phyloP scores from a whole-genome alignment of 805 yeast species.

The Maudiozyma turicensis region DNA sequence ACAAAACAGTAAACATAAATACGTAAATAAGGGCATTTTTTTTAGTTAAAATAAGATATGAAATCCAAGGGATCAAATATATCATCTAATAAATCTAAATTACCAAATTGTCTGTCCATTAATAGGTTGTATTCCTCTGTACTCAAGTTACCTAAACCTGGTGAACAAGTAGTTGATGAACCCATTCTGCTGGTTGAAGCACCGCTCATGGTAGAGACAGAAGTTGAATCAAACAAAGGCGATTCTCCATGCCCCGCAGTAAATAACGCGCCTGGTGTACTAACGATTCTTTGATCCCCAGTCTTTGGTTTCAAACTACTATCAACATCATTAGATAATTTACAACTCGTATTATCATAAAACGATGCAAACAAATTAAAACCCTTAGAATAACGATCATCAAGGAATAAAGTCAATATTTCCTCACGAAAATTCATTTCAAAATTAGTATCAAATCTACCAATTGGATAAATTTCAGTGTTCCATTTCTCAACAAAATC shows the following conservation, averaged over 20 bases:
- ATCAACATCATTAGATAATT: slow-evolving; percentile 8
- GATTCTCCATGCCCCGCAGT: neutral
- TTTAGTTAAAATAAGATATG: slow-evolving; percentile 14
- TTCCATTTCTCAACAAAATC: slow-evolving; percentile 13
- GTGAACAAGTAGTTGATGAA: neutral
- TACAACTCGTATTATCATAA: slow-evolving; percentile 17
- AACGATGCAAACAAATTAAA: slow-evolving; percentile 21
- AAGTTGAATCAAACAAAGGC: neutral
- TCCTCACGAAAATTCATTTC: slow-evolving; percentile 12
- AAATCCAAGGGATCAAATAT: slow-evolving; percentile 25
- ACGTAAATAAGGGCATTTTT: too few relatives aligned
- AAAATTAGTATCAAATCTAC: slow-evolving; percentile 7
- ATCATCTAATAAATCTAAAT: slow-evolving; percentile 16
- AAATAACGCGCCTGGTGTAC: neutral
- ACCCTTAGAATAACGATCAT: slow-evolving; percentile 8
- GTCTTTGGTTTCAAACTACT: slow-evolving; percentile 2
- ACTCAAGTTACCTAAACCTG: neutral
- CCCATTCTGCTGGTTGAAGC: neutral
- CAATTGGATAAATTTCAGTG: slow-evolving; percentile 11
- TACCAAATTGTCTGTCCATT: slow-evolving; percentile 1
- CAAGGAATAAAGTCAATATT: slow-evolving; percentile 6
- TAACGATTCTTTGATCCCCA: neutral
- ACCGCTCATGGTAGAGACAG: neutral
- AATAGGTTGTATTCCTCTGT: slow-evolving; percentile 2
- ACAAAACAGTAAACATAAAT: too few relatives aligned